Base-by-base conservation (phyloP, 106 monocot genomes). In the Allium sativum region DNA sequence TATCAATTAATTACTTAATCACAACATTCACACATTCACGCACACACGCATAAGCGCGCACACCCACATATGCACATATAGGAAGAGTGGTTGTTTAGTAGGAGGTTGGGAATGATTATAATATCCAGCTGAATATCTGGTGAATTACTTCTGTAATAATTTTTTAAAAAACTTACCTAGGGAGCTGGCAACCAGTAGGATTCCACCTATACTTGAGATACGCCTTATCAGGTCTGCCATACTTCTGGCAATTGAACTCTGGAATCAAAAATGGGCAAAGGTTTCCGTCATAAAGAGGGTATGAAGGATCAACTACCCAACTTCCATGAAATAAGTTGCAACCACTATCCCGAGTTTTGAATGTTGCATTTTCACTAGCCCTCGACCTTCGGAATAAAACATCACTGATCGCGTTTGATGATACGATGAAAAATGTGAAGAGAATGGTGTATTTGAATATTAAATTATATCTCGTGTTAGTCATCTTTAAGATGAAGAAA, bases 181-280 rank as follows among this genome's bases (percentile, higher is more conserved):
- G 94, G 65, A 90, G 84, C 18, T 87, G 79, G 48, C 94, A 95
- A 15, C 55, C 69, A 45, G n/a, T 59, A 8, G 94, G 94, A 16
- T 73, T 68, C 94, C 94, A 95, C 18, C 76, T 73, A 70, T 84
- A 87, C 71, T 95, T 90, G 77, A 95, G 90, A 69, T 95, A 95
- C n/a, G 68, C 62, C 67, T 73, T 73, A 48, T 95, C 90, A 14
- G 90, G 83, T 8, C 94, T 73, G 67, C 94, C 94, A 48, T 81
- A 90, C 64, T 77, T 81, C 62, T 73, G 81, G 76, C 94, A 95
- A 59, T 95, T 75, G 63, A 95, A 95, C 77, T 90, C 83, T 8
- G 81, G 84, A 1, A 84, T 74, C 45, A 89, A 19, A 77, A 95
- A 90, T 5, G 86, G 86, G 72, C 90, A 90, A 46, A 40, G 53